Evolutionary conservation across 106 monocot genomes (phyloP).

Genomic region (Phalaenopsis aphrodite): DNA sequence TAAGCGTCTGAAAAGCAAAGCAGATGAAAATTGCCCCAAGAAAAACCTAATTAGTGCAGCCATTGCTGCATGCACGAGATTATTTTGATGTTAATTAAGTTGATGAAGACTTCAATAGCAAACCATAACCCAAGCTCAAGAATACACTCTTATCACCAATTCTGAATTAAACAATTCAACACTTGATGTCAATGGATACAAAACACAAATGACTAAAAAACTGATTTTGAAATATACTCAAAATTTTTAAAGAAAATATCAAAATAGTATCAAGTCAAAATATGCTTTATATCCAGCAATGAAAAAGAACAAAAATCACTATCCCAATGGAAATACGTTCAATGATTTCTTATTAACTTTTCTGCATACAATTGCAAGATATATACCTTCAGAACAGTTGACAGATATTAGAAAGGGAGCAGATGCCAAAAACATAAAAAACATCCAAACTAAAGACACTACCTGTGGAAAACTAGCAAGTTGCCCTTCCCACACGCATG

Average conservation of each 20-base stretch:
- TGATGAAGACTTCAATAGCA: background rate
- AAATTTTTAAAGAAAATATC: background rate
- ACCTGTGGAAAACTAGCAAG: constrained; percentile 83
- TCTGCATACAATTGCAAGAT: background rate
- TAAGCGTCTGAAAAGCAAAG: too few species aligned
- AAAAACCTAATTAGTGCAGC: background rate
- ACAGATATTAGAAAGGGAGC: background rate
- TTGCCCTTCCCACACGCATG: constrained; percentile 87
- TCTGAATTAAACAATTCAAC: background rate
- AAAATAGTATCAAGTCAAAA: background rate
- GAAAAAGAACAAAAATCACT: background rate
- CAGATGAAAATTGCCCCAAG: too few species aligned
- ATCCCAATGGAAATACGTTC: background rate
- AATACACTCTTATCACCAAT: background rate
- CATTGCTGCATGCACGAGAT: background rate
- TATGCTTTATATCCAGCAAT: background rate
- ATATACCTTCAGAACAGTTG: background rate
- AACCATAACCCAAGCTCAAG: background rate
- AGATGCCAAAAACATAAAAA: background rate
- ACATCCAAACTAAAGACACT: background rate
- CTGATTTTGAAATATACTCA: background rate
- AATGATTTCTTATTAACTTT: background rate
- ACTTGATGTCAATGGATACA: background rate
- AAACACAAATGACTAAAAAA: background rate
- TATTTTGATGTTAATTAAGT: background rate